A percentile compares a stretch with the other conserved stretches of the same genome.
phyloP scores from a whole-genome alignment of 148 eudicot species.

The Spergularia marina region DNA sequence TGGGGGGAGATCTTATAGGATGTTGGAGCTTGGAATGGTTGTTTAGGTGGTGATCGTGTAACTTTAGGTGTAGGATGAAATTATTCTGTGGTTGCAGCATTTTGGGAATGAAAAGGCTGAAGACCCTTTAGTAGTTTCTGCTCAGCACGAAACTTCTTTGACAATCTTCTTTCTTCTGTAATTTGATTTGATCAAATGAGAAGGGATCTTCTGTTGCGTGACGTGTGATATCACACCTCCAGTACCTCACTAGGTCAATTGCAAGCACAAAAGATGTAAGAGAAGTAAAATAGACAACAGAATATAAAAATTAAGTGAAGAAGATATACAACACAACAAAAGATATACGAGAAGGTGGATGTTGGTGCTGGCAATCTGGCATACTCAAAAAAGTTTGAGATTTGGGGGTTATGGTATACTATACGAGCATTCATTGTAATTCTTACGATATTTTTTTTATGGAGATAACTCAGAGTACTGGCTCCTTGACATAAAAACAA shows the following conservation, averaged over 20 bases:
- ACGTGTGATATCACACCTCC: background rate
- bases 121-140: background rate
- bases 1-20: background rate
- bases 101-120: background rate
- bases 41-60: background rate
- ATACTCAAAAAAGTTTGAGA: no score
- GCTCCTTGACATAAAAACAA: background rate
- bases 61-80: background rate
- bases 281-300: background rate
- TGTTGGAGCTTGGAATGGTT: background rate
- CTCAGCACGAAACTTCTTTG: background rate
- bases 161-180: background rate
- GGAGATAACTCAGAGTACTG: background rate
- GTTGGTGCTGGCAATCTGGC: no score
- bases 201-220: background rate
- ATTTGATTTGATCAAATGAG: background rate
- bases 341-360: background rate
- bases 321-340: background rate
- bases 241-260: background rate
- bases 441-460: background rate
- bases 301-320: no score
- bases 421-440: no score
- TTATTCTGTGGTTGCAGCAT: background rate
- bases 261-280: background rate
- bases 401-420: no score